Conservation (phyloP, 192 early-diverging fungal species). For the Pilobolus umbonatus region DNA sequence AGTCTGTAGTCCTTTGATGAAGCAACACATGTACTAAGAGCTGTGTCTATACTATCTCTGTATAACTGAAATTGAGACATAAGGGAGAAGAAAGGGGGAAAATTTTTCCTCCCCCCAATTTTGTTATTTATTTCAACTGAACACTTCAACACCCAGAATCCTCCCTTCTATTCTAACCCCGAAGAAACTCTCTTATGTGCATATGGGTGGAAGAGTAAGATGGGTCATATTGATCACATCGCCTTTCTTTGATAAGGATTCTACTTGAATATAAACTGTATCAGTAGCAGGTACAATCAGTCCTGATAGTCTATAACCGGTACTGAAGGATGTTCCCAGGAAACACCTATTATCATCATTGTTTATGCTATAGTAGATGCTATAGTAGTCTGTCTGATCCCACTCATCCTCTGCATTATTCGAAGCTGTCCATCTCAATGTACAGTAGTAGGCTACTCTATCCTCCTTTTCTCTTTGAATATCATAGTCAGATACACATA, state of each 20-base stretch:
- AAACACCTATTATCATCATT: not conserved
- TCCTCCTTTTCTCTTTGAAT: not conserved
- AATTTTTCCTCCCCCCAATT: not conserved
- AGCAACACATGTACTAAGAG: not conserved
- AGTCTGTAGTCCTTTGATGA: not conserved
- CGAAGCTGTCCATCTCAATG: not conserved
- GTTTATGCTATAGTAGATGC: not conserved
- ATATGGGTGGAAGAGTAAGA: not conserved
- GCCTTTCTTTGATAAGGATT: constrained; percentile 1
- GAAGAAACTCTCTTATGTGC: too few species aligned
- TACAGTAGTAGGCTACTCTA: not conserved
- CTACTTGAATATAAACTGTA: not conserved
- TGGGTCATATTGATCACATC: not conserved
- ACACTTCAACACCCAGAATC: too few species aligned
- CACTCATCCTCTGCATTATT: not conserved
- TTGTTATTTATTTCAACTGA: too few species aligned
- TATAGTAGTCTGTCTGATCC: not conserved
- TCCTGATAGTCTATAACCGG: not conserved
- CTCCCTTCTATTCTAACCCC: too few species aligned
- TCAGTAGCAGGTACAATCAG: not conserved
- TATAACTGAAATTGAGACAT: not conserved
- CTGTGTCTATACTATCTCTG: not conserved
- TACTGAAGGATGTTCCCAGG: constrained; percentile 5
- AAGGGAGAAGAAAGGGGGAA: not conserved
- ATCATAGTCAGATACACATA: not conserved